Percentiles rank a stretch among this genome's conserved stretches.
Evolutionary conservation across 2,329 filamentous ascomycete genomes (phyloP).

Genomic region (Penicillium palitans): DNA sequence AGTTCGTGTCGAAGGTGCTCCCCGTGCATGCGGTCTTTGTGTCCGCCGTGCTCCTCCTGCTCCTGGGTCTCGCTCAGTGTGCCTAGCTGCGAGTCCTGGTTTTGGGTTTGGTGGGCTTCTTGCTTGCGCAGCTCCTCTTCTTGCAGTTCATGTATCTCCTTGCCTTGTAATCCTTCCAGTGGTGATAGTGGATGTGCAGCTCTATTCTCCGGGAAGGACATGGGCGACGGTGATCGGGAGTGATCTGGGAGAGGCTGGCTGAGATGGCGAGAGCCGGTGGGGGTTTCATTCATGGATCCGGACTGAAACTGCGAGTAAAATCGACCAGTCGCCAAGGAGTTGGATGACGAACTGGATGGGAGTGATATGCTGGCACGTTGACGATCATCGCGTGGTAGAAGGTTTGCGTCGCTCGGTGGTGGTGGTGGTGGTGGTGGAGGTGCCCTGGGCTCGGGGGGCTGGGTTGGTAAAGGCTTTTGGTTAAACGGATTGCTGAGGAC

Average conservation of each 20-base stretch:
- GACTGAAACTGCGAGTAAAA: constrained; percentile 22
- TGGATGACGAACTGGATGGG: constrained; percentile 3
- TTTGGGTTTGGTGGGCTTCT: background rate
- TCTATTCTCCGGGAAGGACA: constrained; percentile 7
- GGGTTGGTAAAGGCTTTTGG: background rate
- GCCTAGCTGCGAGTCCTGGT: background rate
- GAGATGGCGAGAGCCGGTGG: constrained; percentile 6
- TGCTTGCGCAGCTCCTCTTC: background rate
- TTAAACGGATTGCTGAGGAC: background rate
- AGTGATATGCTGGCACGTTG: constrained; percentile 14
- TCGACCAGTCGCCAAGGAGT: constrained; percentile 9
- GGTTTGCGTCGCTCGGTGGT: background rate
- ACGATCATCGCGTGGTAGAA: background rate
- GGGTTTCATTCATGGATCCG: background rate
- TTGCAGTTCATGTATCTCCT: background rate
- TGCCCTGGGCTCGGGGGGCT: background rate
- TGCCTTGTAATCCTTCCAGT: constrained; percentile 1
- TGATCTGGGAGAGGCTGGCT: constrained; percentile 8
- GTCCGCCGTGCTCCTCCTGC: constrained; percentile 1
- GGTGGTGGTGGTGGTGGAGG: background rate
- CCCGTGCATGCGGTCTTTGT: background rate
- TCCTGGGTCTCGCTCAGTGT: background rate
- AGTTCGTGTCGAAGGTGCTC: background rate
- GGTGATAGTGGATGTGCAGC: background rate
- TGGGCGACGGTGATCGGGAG: constrained; percentile 2